A percentile compares a stretch with the other conserved stretches of the same genome.
These are phyloP conservation scores for Microcyclosporella mali DNA, from an alignment of 2,329 filamentous ascomycete species.

Conservation along the genomic window DNA sequence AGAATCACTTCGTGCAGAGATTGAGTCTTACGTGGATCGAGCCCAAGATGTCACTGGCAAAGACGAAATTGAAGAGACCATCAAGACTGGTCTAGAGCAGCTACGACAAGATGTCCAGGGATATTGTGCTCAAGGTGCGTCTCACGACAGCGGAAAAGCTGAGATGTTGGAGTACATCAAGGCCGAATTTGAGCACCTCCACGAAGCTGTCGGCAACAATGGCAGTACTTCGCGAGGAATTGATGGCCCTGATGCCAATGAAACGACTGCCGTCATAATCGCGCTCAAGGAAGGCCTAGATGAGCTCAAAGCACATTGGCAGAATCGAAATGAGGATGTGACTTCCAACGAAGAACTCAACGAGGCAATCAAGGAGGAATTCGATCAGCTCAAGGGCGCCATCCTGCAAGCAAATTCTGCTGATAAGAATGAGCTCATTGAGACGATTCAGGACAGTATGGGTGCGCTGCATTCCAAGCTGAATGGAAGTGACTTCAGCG, in stretches of 20 bases:
- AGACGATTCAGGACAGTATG: constrained; percentile 50
- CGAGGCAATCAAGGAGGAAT: constrained; percentile 71
- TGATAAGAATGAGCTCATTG: constrained; percentile 57
- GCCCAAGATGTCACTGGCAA: constrained; percentile 63
- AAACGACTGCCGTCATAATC: constrained; percentile 27
- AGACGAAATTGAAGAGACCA: constrained; percentile 68
- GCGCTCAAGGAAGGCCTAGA: constrained; percentile 30
- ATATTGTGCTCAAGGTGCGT: constrained; percentile 40
- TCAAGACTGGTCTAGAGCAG: constrained; percentile 59
- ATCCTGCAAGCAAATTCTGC: constrained; percentile 57
- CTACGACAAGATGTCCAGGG: constrained; percentile 57
- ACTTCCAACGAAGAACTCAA: constrained; percentile 43
- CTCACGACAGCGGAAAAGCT: constrained; percentile 37
- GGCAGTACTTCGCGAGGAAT: constrained; percentile 27
- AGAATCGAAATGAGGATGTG: constrained; percentile 18
- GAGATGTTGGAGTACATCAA: constrained; percentile 47
- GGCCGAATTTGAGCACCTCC: constrained; percentile 56
- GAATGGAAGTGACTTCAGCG: constrained; percentile 31
- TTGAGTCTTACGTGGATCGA: constrained; percentile 74
- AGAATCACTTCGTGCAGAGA: constrained; percentile 70
- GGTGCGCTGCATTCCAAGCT: constrained; percentile 44
- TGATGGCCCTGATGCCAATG: constrained; percentile 17
- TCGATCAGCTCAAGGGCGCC: constrained; percentile 72
- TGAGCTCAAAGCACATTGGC: constrained; percentile 24
- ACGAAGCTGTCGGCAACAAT: constrained; percentile 47